Evolutionary conservation across 192 early-diverging fungal genomes (phyloP), one percentile per base, ranked within the genome.

Genomic region (Ambispora gerdemannii): DNA sequence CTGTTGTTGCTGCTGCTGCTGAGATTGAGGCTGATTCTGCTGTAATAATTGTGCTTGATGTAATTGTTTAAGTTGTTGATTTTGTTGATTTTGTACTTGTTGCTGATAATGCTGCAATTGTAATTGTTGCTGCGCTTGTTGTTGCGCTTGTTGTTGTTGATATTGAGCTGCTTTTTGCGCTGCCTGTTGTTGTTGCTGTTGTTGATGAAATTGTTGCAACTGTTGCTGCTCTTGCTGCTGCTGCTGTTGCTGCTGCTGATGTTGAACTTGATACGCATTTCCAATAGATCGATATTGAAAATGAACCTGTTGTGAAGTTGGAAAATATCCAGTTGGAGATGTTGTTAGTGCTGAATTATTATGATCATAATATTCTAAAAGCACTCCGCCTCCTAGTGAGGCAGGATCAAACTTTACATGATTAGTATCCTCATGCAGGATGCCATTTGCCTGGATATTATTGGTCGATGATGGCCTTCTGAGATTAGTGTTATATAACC

Each of bases 281-380:
- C 35, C 68, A 58, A 70, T 32, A 11, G 68, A 49, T 30, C 68
- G 28, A 60, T 33, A 70, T 60, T 24, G 34, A 70, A n/a, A 70
- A 38, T 70, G 67, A 1, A 60, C 25, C 32, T 70, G 68, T 70
- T 58, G 19, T n/a, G 59, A 62, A 30, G 22, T 50, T 15, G 68
- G 56, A 49, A 24, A 60, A 30, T 60, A 70, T 31, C 43, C 31
- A 8, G 68, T 70, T 20, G 68, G 68, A 3, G 68, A 70, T 20
- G 55, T 36, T 3, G 55, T 50, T 38, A 56, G 20, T 38, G 24
- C 19, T 15, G 36, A 22, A 60, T 55, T 60, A 33, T 3, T 31
- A 24, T n/a, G 55, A 1, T 73, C 72, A 36, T 61, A 68, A 66
- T 73, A 73, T 30, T 73, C 72, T 43, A 66, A 35, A 22, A 65